A percentile compares a stretch with the other conserved stretches of the same genome.
Evolutionary conservation across 768 basidiomycete species (phyloP).

Genomic region (Boletus rubroflammeus): DNA sequence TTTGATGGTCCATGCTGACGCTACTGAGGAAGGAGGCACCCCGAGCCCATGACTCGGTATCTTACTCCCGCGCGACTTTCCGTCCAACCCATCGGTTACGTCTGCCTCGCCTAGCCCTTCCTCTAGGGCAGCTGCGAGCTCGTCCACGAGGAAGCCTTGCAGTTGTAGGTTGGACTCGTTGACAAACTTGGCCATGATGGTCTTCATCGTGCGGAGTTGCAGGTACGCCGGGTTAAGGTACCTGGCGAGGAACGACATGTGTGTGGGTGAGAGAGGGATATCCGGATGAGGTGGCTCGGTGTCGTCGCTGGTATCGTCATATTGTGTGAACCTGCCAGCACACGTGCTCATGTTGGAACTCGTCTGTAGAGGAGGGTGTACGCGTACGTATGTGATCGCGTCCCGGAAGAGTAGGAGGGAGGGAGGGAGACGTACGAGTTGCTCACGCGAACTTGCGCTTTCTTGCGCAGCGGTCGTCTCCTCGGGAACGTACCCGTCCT

Average conservation of each 20-base stretch:
- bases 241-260: conserved; percentile 70
- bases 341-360: conserved; percentile 42
- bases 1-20: conserved; percentile 59
- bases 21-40: conserved; percentile 39
- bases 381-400: conserved; percentile 3
- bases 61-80: conserved; percentile 42
- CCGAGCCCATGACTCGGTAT: conserved; percentile 74
- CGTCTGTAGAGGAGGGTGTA: conserved; percentile 38
- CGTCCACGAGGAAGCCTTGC: conserved; percentile 74
- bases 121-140: conserved; percentile 68
- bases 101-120: conserved; percentile 62
- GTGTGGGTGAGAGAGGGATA: conserved; percentile 49
- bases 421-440: conserved; percentile 64
- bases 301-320: conserved; percentile 36
- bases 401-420: neutral
- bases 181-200: conserved; percentile 76
- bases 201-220: conserved; percentile 72
- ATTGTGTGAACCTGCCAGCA: conserved; percentile 46
- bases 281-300: conserved; percentile 50
- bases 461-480: conserved; percentile 44
- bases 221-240: conserved; percentile 93
- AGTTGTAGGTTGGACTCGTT: conserved; percentile 87
- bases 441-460: conserved; percentile 88
- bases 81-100: conserved; percentile 56
- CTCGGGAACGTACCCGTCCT: conserved; percentile 76